Evolutionary conservation across 495 filamentous ascomycete species (phyloP).

Genomic region (Apiosordaria backusii): DNA sequence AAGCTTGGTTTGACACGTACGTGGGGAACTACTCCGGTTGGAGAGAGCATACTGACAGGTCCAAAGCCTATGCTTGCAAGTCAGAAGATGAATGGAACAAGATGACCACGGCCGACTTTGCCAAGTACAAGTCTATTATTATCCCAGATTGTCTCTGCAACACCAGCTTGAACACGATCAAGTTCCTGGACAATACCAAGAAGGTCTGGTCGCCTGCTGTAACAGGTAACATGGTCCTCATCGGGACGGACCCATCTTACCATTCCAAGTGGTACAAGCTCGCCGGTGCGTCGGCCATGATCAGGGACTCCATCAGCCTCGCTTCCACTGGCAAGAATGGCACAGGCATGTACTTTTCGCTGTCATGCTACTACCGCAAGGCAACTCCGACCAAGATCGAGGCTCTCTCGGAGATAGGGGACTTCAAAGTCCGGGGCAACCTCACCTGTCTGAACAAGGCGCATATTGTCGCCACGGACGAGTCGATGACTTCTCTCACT

Average conservation of each 20-base stretch:
- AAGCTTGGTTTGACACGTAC: constrained; percentile 24
- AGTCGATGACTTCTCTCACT: constrained; percentile 38
- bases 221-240: constrained; percentile 33
- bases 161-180: constrained; percentile 24
- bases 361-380: constrained; percentile 32
- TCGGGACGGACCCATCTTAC: constrained; percentile 32
- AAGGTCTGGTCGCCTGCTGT: constrained; percentile 30
- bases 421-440: constrained; percentile 41
- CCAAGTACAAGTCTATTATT: constrained; percentile 33
- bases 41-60: constrained; percentile 12
- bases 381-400: constrained; percentile 31
- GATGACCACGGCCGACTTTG: constrained; percentile 33
- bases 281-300: constrained; percentile 29
- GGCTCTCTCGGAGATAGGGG: constrained; percentile 45
- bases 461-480: constrained; percentile 41
- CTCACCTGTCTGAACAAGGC: constrained; percentile 44
- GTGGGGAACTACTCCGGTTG: neutral
- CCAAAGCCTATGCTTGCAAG: constrained; percentile 28
- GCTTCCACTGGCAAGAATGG: constrained; percentile 25
- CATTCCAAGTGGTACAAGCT: constrained; percentile 28
- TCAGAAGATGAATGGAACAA: constrained; percentile 29
- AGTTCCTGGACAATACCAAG: constrained; percentile 33
- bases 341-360: constrained; percentile 34
- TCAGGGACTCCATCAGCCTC: constrained; percentile 28
- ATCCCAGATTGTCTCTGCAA: constrained; percentile 30